A percentile compares a stretch with the other conserved stretches of the same genome.
phyloP scores from a whole-genome alignment of 2,329 filamentous ascomycete genomes.

The Cordyceps farinosa region DNA sequence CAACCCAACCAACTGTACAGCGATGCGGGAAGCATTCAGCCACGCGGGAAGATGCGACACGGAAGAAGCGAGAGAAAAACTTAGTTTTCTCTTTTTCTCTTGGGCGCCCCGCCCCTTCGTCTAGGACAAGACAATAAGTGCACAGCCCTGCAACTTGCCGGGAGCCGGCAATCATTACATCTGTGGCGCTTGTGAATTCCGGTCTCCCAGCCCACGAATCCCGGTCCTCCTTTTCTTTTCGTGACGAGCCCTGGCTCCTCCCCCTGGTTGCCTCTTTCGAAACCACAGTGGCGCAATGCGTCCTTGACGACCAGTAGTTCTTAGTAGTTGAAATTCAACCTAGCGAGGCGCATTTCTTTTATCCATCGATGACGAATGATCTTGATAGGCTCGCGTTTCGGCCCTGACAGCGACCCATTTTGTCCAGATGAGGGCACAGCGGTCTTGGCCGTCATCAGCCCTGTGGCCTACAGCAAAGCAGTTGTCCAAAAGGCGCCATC shows the following conservation, averaged over 20 bases:
- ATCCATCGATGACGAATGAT: background rate
- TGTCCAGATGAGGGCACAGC: background rate
- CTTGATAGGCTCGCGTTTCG: background rate
- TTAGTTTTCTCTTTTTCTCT: background rate
- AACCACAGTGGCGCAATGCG: background rate
- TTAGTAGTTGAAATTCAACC: background rate
- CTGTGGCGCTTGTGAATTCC: conserved; percentile 9
- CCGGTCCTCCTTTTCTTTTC: background rate
- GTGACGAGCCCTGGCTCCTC: background rate
- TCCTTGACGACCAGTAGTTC: background rate
- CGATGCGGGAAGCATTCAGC: background rate
- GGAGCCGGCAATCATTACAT: conserved; percentile 3
- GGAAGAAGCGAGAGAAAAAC: background rate
- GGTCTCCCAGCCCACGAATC: background rate
- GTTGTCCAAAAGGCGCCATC: no score
- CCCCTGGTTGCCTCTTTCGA: background rate
- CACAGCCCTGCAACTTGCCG: conserved; percentile 11
- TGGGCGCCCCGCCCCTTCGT: background rate
- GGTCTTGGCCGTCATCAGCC: no score
- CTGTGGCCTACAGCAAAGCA: no score
- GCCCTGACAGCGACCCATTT: background rate
- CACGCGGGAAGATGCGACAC: background rate
- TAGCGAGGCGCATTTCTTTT: background rate
- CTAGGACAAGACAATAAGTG: background rate
- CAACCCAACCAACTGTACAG: background rate